Base-by-base conservation (phyloP, 2,329 filamentous ascomycete species). In the Chaetomium globosum region DNA sequence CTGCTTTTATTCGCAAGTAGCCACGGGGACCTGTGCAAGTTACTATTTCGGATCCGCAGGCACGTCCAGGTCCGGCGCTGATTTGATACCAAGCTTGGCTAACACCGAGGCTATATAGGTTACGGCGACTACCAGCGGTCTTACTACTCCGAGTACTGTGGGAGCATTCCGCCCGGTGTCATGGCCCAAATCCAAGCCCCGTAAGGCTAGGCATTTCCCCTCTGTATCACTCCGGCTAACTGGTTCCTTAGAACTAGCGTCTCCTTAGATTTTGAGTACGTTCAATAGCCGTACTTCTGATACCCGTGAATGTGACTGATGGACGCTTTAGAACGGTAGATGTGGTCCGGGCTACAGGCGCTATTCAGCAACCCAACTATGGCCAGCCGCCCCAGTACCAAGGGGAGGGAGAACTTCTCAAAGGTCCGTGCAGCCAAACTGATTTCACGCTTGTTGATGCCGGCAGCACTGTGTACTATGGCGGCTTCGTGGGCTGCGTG, bases 361-460 rank as follows among this genome's bases (percentile, higher is more conserved):
- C 26, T 4, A 46, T 65, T 9, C 13, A 46, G 8, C 53, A 46
- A 13, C 67, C 69, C 10, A 28, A 51, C 30, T 63, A 68, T 8
- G 46, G 48, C 21, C 58, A 36, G 16, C 28, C 28, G 57, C 71
- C 71, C 6, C 46, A 62, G 48, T 73, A 67, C 59, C 49, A 64
- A 21, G 71, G 72, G 31, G 49, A 63, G 0, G 73, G 73, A 21
- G 43, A 55, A 13, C 61, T 74, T 33, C 70, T 75, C 19, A n/a
- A 59, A 13, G 71, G 66, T 52, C 62, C 63, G 6, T 75, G 73
- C 58, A 67, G 68, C 4, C 21, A 62, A 3, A 71, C 71, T 5
- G 66, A 65, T 31, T 74, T 73, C 61, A 74, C 73, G 2, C 71
- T 73, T 19, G 69, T 74, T 23, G 70, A 73, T 48, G 72, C 69